Evolutionary conservation across 148 eudicot species (phyloP).

Genomic region (Bassia scoparia): DNA sequence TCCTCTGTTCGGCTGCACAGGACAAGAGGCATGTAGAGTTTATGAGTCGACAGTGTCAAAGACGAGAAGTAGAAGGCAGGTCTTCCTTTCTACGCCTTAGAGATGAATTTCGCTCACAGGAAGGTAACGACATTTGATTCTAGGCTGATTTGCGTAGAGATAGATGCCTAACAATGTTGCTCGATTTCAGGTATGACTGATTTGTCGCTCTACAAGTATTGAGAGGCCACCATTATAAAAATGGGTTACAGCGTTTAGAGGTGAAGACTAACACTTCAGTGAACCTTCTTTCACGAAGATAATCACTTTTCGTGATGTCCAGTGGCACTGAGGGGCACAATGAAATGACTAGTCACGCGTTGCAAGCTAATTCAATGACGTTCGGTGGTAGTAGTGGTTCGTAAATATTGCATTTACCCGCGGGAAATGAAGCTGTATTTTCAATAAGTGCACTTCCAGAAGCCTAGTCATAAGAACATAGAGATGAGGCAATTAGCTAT

Average conservation of each 20-base stretch:
- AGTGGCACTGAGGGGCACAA: constrained; percentile 9
- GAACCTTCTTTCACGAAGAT: not conserved
- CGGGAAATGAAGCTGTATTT: constrained; percentile 6
- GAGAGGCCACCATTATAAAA: not conserved
- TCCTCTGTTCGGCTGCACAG: not conserved
- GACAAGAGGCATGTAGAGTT: constrained; percentile 10
- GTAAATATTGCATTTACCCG: not conserved
- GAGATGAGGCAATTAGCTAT: not conserved
- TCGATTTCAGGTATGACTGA: constrained; percentile 20
- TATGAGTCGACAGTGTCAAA: constrained; percentile 25
- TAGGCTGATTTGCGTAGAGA: constrained; percentile 8
- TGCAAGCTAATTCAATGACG: constrained; percentile 21
- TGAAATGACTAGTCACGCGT: constrained; percentile 8
- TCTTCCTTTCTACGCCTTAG: constrained; percentile 14
- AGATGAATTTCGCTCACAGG: constrained; percentile 13
- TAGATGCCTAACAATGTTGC: constrained; percentile 14
- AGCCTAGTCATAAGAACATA: constrained; percentile 1
- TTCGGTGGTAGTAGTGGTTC: constrained; percentile 5
- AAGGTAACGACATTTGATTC: constrained; percentile 12
- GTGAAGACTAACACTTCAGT: constrained; percentile 13
- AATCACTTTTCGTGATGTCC: not conserved
- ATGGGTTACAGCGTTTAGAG: constrained; percentile 3
- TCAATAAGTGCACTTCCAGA: not conserved
- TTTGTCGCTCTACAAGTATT: constrained; percentile 8
- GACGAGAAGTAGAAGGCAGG: constrained; percentile 20